phyloP scores from a whole-genome alignment of 2,329 filamentous ascomycete species.

The Neophaeococcomyces aloes region DNA sequence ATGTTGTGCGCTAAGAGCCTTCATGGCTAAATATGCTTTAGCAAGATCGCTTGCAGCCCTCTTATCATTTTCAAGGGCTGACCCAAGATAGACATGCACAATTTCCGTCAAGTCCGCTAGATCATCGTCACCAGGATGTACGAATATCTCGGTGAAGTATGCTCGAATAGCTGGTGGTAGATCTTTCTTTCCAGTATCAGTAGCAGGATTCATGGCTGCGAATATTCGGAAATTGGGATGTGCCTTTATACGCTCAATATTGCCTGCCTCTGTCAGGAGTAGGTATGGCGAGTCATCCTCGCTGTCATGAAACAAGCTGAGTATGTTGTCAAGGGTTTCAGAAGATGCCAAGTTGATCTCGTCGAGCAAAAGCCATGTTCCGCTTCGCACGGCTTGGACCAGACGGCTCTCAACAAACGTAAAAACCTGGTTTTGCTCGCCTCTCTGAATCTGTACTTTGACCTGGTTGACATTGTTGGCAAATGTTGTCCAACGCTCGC shows the following conservation, averaged over 20 bases:
- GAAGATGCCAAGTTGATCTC: conserved; percentile 95
- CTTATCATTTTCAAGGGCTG: conserved; percentile 58
- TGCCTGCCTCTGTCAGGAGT: conserved; percentile 82
- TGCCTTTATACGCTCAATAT: conserved; percentile 77
- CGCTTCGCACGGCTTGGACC: conserved; percentile 88
- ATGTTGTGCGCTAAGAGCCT: conserved; percentile 68
- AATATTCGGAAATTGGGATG: conserved; percentile 94
- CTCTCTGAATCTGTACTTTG: conserved; percentile 62
- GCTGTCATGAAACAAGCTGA: conserved; percentile 70
- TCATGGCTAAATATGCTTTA: conserved; percentile 77
- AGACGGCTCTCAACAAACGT: conserved; percentile 94
- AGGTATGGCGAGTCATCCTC: conserved; percentile 66
- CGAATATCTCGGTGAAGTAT: conserved; percentile 90
- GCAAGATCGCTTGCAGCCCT: conserved; percentile 71
- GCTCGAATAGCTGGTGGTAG: conserved; percentile 79
- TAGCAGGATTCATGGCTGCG: conserved; percentile 97
- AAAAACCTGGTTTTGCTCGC: conserved; percentile 74
- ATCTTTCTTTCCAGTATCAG: conserved; percentile 92
- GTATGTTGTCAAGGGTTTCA: conserved; percentile 87
- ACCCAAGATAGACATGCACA: conserved; percentile 76
- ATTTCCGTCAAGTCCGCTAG: conserved; percentile 78
- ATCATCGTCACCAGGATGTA: conserved; percentile 79
- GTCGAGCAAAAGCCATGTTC: conserved; percentile 92
- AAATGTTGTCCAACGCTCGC: conserved; percentile 72
- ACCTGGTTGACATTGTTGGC: conserved; percentile 64